phyloP scores from a whole-genome alignment of 441 rosid species.

The Bocquillonia castaneifolia region DNA sequence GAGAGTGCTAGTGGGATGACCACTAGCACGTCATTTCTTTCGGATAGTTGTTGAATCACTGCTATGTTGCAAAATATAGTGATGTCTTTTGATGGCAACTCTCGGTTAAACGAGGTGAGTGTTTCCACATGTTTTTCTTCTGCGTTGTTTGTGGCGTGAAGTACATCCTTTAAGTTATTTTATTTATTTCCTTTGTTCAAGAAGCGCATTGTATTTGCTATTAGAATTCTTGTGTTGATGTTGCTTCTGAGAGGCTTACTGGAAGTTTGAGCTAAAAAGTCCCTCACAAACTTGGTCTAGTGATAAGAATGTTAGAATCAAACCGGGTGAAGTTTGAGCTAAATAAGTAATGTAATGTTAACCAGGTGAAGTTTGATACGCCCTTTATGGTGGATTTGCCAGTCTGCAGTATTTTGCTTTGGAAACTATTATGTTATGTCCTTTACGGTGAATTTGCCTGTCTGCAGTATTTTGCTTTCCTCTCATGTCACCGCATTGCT shows the following conservation, averaged over 20 bases:
- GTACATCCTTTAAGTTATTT: background rate
- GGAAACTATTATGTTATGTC: background rate
- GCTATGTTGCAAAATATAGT: background rate
- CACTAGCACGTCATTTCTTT: background rate
- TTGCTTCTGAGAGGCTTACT: background rate
- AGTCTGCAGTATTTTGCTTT: background rate
- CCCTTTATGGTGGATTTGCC: background rate
- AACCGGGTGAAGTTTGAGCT: background rate
- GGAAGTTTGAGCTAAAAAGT: background rate
- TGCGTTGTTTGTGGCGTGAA: background rate
- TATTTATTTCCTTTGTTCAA: background rate
- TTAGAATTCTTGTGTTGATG: background rate
- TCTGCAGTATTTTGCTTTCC: background rate
- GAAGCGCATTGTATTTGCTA: background rate
- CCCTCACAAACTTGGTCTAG: no score
- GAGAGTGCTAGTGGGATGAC: no score
- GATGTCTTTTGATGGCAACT: background rate
- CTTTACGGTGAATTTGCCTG: no score
- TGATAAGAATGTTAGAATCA: no score
- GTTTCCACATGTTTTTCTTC: background rate
- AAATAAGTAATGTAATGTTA: no score
- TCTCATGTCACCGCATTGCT: background rate
- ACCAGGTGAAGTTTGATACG: no score
- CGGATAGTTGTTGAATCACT: background rate
- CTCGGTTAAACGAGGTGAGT: no score